Percentiles rank a stretch among this genome's conserved stretches.
Conservation (phyloP, 257 asterid genomes). For the Solanum rostratum region DNA sequence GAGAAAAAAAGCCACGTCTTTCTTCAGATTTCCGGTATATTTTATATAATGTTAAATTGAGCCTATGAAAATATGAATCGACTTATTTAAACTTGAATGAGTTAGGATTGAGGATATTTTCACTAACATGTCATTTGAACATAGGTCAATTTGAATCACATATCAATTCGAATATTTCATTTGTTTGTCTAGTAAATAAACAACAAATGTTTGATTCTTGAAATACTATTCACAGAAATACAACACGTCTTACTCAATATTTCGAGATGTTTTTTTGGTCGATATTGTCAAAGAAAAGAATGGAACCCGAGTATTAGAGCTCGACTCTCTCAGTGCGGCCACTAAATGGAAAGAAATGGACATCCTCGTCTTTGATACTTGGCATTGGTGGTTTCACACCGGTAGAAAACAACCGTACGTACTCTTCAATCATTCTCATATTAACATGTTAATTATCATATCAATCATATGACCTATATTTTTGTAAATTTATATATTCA, state of each 20-base stretch:
- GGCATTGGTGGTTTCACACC: slow-evolving; percentile 34
- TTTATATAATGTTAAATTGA: not conserved
- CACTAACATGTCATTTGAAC: too few relatives aligned
- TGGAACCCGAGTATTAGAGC: slow-evolving; percentile 3
- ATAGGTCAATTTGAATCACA: too few relatives aligned
- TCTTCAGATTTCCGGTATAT: slow-evolving; percentile 13
- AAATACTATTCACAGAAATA: not conserved
- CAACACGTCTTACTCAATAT: not conserved
- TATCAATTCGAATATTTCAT: too few relatives aligned
- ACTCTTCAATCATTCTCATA: not conserved
- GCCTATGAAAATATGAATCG: not conserved
- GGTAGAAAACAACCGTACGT: slow-evolving; percentile 23
- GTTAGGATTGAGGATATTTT: too few relatives aligned
- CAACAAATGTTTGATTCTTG: not conserved
- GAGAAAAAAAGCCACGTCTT: slow-evolving; percentile 2
- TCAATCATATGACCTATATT: not conserved
- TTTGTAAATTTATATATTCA: not conserved
- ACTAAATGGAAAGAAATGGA: slow-evolving; percentile 14
- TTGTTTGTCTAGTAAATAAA: too few relatives aligned
- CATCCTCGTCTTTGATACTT: slow-evolving; percentile 14
- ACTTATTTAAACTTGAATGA: not conserved
- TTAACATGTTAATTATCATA: not conserved
- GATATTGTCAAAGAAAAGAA: not conserved
- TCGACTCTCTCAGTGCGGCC: slow-evolving; percentile 1
- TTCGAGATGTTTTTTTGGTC: slow-evolving; percentile 13